These are phyloP conservation scores for Pisolithus albus DNA, from an alignment of 768 basidiomycete genomes.

Conservation along the genomic window DNA sequence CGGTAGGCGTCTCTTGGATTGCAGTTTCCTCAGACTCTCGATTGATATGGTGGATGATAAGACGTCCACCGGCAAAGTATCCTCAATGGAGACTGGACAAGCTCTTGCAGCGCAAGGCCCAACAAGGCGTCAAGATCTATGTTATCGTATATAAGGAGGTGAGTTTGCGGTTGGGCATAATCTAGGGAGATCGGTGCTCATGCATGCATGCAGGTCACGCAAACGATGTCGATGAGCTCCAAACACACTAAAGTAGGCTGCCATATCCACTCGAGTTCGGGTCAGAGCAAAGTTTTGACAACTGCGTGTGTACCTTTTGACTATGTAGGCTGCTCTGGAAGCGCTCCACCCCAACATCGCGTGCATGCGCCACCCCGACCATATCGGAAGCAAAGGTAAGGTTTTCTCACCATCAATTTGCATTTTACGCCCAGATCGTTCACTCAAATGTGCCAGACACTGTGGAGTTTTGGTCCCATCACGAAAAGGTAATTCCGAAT, in stretches of 20 bases:
- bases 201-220: constrained; percentile 51
- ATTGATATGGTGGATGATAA: constrained; percentile 9
- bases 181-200: not conserved
- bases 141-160: constrained; percentile 94
- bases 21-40: not conserved
- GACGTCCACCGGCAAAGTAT: constrained; percentile 76
- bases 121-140: constrained; percentile 87
- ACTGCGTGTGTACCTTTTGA: not conserved
- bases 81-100: constrained; percentile 88
- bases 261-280: not conserved
- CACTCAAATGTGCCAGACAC: constrained; percentile 39
- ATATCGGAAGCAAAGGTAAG: constrained; percentile 70
- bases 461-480: constrained; percentile 87
- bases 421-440: not conserved
- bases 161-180: not conserved
- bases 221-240: constrained; percentile 86
- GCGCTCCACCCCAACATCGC: constrained; percentile 81
- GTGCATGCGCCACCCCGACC: constrained; percentile 87
- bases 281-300: too few relatives aligned
- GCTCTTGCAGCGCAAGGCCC: constrained; percentile 79
- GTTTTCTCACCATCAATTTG: not conserved
- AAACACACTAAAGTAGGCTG: constrained; percentile 66
- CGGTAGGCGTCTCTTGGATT: constrained; percentile 31
- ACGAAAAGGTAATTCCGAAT: constrained; percentile 57
- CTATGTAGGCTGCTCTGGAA: constrained; percentile 65